Evolutionary conservation across 2,329 filamentous ascomycete species (phyloP).

Genomic region (Beauveria caledonica): DNA sequence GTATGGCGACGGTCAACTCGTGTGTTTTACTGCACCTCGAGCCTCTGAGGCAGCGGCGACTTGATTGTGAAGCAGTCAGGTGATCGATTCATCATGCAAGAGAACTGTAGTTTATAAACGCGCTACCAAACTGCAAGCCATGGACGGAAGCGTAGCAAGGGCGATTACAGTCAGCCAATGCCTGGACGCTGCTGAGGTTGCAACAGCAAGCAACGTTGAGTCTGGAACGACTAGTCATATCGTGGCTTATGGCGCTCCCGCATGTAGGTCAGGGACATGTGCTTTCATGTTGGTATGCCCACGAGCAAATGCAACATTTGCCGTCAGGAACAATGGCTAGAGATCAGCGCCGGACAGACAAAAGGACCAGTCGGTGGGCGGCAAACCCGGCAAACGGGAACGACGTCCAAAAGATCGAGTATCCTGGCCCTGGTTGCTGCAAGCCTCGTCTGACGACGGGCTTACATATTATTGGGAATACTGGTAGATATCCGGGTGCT

Average conservation of each 20-base stretch:
- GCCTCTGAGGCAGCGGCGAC: no score
- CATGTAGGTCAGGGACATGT: neutral
- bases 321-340: neutral
- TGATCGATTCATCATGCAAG: slow-evolving; percentile 5
- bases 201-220: neutral
- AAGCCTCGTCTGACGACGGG: neutral
- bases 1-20: neutral
- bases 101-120: neutral
- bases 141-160: neutral
- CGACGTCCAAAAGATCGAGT: neutral
- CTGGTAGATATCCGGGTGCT: no score
- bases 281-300: neutral
- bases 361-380: neutral
- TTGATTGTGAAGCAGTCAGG: neutral
- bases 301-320: neutral
- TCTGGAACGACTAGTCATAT: neutral
- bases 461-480: no score
- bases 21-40: neutral
- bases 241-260: neutral
- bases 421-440: neutral
- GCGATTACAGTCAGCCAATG: neutral
- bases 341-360: neutral
- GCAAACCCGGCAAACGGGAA: neutral
- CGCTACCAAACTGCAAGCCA: neutral
- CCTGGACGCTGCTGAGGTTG: neutral